Evolutionary conservation across 768 basidiomycete genomes (phyloP).

Genomic region (Rhizopogon sp.): DNA sequence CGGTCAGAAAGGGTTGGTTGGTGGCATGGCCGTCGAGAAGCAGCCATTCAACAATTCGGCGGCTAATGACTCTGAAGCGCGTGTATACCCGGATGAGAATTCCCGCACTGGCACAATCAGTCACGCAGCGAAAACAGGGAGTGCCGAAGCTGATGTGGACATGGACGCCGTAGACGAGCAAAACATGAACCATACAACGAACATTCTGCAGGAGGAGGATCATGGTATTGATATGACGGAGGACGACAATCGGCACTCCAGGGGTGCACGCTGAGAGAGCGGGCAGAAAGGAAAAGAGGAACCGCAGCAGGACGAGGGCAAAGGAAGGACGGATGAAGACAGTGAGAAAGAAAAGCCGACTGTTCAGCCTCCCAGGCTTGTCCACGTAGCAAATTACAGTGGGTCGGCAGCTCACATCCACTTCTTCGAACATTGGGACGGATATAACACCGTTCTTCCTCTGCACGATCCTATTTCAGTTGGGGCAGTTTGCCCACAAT

Average conservation of each 20-base stretch:
- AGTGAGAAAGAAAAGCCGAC: not conserved
- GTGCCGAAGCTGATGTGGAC: not conserved
- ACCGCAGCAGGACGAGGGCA: not conserved
- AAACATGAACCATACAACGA: not conserved
- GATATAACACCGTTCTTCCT: slow-evolving; percentile 18
- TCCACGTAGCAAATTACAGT: not conserved
- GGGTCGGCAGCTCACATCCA: slow-evolving; percentile 8
- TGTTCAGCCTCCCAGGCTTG: not conserved
- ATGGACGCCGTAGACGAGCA: not conserved
- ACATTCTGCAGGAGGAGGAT: too few relatives aligned
- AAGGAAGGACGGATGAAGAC: not conserved
- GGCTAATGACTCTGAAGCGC: too few relatives aligned
- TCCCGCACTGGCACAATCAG: not conserved
- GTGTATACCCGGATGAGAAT: too few relatives aligned
- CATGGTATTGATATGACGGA: too few relatives aligned
- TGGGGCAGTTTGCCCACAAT: slow-evolving; percentile 53
- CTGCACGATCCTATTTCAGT: slow-evolving; percentile 41
- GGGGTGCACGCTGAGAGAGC: too few relatives aligned
- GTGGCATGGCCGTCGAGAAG: too few relatives aligned
- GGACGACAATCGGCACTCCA: too few relatives aligned
- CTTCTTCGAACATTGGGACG: slow-evolving; percentile 22
- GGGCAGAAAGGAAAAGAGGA: not conserved
- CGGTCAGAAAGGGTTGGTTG: too few relatives aligned
- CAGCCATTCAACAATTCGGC: too few relatives aligned
- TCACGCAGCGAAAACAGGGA: not conserved